A percentile compares a stretch with the other conserved stretches of the same genome.
Evolutionary conservation across 345 rosid species (phyloP).

Genomic region (Cardiospermum halicacabum): DNA sequence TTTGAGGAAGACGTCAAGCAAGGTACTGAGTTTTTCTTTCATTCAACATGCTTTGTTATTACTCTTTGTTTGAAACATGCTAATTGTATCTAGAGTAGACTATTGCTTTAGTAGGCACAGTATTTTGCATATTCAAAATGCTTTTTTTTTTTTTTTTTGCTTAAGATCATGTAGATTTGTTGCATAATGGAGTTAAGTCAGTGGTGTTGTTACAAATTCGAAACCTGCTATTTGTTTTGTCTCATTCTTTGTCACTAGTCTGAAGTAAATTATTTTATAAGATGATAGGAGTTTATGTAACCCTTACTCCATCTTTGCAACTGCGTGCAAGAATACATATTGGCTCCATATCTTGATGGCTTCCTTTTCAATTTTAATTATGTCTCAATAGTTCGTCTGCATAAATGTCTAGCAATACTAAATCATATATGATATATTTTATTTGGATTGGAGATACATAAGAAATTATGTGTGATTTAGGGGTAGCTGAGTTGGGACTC

Average conservation of each 20-base stretch:
- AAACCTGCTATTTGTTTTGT: not conserved
- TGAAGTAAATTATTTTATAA: not conserved
- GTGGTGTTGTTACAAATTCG: not conserved
- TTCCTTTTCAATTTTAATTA: not conserved
- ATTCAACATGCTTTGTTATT: not conserved
- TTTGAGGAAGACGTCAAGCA: constrained; percentile 19
- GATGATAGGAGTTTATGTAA: not conserved
- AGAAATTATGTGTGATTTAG: constrained; percentile 18
- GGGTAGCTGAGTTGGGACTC: constrained; percentile 18
- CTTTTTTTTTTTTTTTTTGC: constrained; percentile 1
- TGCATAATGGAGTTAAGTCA: not conserved
- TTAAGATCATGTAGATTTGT: too few species aligned
- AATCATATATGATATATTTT: not conserved
- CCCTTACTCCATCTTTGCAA: not conserved
- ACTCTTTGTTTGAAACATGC: too few species aligned
- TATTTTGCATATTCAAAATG: not conserved
- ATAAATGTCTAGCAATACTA: not conserved
- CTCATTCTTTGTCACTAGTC: not conserved
- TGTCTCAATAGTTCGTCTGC: not conserved
- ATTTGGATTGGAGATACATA: constrained; percentile 32
- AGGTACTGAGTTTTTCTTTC: constrained; percentile 10
- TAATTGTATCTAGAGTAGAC: not conserved
- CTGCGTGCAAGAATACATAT: not conserved
- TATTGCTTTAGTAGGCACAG: not conserved
- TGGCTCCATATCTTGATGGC: not conserved